A percentile compares a stretch with the other conserved stretches of the same genome.
Evolutionary conservation across 768 basidiomycete species (phyloP).

Genomic region (Naganishia randhawae): DNA sequence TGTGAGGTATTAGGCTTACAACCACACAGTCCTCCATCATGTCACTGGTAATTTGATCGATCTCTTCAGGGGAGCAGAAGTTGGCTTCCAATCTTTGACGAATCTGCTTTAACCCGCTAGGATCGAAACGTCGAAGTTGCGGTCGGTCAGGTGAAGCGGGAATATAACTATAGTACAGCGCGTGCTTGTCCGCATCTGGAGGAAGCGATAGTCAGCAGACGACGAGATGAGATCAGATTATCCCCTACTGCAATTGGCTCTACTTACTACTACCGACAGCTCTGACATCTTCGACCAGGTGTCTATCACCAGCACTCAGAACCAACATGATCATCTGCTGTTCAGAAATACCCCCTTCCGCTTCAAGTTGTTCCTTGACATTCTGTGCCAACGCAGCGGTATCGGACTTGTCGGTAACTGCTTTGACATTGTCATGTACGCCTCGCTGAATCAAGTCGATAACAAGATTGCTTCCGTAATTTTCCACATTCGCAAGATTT

Average conservation of each 20-base stretch:
- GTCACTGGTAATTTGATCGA: conserved; percentile 83
- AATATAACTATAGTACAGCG: conserved; percentile 94
- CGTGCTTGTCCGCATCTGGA: conserved; percentile 75
- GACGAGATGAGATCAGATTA: neutral
- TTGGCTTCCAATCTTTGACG: conserved; percentile 91
- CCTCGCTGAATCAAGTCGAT: conserved; percentile 47
- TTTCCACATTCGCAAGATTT: conserved; percentile 78
- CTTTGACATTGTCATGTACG: conserved; percentile 43
- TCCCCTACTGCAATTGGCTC: neutral
- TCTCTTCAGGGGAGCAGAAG: conserved; percentile 74
- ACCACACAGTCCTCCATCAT: conserved; percentile 94
- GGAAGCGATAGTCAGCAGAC: neutral
- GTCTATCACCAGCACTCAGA: conserved; percentile 68
- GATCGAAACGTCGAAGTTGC: conserved; percentile 85
- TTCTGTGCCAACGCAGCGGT: conserved; percentile 41
- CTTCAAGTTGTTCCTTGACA: conserved; percentile 57
- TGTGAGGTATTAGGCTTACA: conserved; percentile 31
- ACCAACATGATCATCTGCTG: conserved; percentile 97
- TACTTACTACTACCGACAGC: conserved; percentile 80
- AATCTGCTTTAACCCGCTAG: conserved; percentile 85
- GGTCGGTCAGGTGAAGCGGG: conserved; percentile 81
- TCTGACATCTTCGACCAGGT: conserved; percentile 65
- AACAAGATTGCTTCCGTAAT: conserved; percentile 81
- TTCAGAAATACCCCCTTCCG: conserved; percentile 65
- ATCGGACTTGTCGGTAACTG: conserved; percentile 59